These are phyloP conservation scores for Mentha longifolia DNA, from an alignment of 257 asterid genomes.

Conservation along the genomic window DNA sequence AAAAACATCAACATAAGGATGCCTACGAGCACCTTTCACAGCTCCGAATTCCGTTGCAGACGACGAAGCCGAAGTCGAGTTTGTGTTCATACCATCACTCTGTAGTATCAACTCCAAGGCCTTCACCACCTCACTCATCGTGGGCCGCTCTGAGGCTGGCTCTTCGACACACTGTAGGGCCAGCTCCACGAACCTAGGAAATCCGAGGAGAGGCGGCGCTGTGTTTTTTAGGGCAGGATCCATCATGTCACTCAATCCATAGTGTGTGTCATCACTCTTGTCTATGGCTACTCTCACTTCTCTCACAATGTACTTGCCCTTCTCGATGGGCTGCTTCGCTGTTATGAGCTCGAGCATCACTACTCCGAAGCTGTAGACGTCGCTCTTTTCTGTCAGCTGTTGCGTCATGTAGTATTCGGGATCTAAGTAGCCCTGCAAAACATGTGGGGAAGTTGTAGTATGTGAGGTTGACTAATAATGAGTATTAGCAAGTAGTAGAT, in stretches of 20 bases:
- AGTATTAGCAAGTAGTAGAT: too few species aligned
- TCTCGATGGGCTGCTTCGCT: constrained; percentile 83
- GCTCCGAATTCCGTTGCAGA: constrained; percentile 74
- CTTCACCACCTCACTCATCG: constrained; percentile 87
- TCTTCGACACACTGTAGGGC: constrained; percentile 95
- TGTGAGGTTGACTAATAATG: not conserved
- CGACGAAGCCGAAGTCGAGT: constrained; percentile 80
- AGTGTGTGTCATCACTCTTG: constrained; percentile 60
- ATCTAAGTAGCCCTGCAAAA: constrained; percentile 80
- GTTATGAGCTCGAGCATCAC: constrained; percentile 93
- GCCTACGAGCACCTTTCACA: constrained; percentile 46
- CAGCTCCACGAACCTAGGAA: constrained; percentile 65
- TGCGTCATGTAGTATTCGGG: constrained; percentile 98
- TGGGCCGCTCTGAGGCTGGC: constrained; percentile 80
- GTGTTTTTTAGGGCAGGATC: constrained; percentile 66
- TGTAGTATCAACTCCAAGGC: constrained; percentile 65
- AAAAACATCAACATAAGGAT: constrained; percentile 58
- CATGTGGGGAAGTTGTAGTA: not conserved
- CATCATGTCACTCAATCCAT: constrained; percentile 62
- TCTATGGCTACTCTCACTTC: constrained; percentile 60
- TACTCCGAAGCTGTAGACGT: constrained; percentile 92
- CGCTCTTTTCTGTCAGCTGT: constrained; percentile 88
- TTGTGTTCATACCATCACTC: constrained; percentile 71
- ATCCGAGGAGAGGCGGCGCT: constrained; percentile 51
- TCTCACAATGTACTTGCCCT: constrained; percentile 84